Percentiles rank a stretch among this genome's conserved stretches.
Evolutionary conservation across 352 stramenopile genomes (phyloP).

Genomic region (Aphanomyces euteiches): DNA sequence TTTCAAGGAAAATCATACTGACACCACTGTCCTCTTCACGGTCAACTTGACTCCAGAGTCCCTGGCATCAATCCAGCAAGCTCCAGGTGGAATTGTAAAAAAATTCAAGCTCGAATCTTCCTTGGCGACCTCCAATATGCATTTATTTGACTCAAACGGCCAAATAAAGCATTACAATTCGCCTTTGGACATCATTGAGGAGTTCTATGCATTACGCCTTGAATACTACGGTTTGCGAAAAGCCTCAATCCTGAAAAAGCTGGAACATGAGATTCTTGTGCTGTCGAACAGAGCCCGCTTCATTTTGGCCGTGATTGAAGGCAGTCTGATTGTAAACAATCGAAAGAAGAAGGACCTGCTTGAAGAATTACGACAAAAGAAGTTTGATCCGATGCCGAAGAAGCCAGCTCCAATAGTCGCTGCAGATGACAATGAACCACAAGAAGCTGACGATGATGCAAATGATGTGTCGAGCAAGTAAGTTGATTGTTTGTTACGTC

Average conservation of each 20-base stretch:
- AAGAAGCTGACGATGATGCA: slow-evolving; percentile 46
- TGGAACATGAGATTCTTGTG: slow-evolving; percentile 87
- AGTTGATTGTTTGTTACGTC: background rate
- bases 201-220: slow-evolving; percentile 91
- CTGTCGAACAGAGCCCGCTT: slow-evolving; percentile 95
- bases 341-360: slow-evolving; percentile 92
- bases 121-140: slow-evolving; percentile 97
- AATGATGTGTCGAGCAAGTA: slow-evolving; percentile 29
- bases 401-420: slow-evolving; percentile 43
- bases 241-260: slow-evolving; percentile 72
- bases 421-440: slow-evolving; percentile 44
- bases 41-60: slow-evolving; percentile 72
- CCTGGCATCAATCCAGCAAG: slow-evolving; percentile 64
- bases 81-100: slow-evolving; percentile 84
- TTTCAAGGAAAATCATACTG: slow-evolving; percentile 91
- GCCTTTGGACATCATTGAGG: slow-evolving; percentile 90
- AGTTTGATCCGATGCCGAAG: slow-evolving; percentile 85
- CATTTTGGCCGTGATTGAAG: slow-evolving; percentile 90
- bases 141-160: slow-evolving; percentile 91
- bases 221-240: slow-evolving; percentile 94
- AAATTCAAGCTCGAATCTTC: slow-evolving; percentile 94
- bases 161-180: slow-evolving; percentile 93
- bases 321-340: slow-evolving; percentile 91
- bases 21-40: slow-evolving; percentile 91
- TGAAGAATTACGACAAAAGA: slow-evolving; percentile 75